Evolutionary conservation across 2,329 filamentous ascomycete genomes (phyloP), one percentile per base, ranked within the genome.

Genomic region (Alternaria atra): DNA sequence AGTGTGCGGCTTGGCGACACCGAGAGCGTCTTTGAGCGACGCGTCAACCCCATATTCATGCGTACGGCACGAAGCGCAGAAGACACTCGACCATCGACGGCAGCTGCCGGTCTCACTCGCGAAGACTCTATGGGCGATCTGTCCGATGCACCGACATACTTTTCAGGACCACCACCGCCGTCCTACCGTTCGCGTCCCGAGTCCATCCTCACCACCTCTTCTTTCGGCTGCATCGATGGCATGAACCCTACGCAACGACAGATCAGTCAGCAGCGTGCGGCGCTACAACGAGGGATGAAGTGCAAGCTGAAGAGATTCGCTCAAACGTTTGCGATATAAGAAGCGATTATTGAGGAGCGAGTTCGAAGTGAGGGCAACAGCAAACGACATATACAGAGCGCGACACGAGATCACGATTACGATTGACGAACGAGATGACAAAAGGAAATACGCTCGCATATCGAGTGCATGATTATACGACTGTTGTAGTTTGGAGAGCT

Each of bases 221-320:
- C 76, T 4, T 78, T 78, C 40, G 76, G 75, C 6, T 78, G 75
- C 51, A 68, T 77, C 9, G 75, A 78, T 50, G 75, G 73, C 4
- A 73, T 77, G 70, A 72, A 66, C 37, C 42, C 64, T 23, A 66
- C 66, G 23, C 72, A 72, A 42, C 63, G 74, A 51, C 68, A 72
- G 40, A 62, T 68, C 37, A 72, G 70, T 52, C 72, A 74, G 50
- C 69, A 71, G 42, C 62, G 66, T 52, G 68, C 70, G 9, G 67
- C 58, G 35, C 58, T 65, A 23, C 64, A 57, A 17, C 68, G 67
- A 8, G 69, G 71, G 1, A 59, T 75, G 61, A 73, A 69, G 46
- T 70, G 70, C 9, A 73, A 64, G 52, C 61, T 77, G 48, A 77
- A 68, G 64, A 69, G 62, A 48, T 57, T 76, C 17, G 73, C 72